These are phyloP conservation scores for Colletotrichum graminicola DNA, from an alignment of 2,329 filamentous ascomycete genomes.

Conservation along the genomic window DNA sequence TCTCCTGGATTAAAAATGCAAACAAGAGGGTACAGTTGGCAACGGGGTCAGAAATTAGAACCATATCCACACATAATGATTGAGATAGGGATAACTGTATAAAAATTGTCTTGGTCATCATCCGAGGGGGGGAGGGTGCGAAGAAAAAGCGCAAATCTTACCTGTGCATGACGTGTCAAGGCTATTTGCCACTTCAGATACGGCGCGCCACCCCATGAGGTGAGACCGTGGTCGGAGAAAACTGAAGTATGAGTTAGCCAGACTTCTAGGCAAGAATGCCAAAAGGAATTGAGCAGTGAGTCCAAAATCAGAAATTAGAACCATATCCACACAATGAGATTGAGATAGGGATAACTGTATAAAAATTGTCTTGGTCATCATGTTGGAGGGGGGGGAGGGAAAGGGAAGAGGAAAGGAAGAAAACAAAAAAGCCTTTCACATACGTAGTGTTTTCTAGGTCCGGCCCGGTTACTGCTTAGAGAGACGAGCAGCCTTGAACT, in stretches of 20 bases:
- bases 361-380: conserved; percentile 38
- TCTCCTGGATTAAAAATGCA: background rate
- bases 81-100: conserved; percentile 43
- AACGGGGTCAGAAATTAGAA: conserved; percentile 39
- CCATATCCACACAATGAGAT: conserved; percentile 35
- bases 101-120: conserved; percentile 38
- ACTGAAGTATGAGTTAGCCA: conserved; percentile 18
- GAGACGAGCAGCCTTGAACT: conserved; percentile 79
- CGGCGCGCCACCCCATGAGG: background rate
- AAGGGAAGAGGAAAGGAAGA: background rate
- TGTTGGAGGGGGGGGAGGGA: background rate
- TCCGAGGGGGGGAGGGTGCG: conserved; percentile 1
- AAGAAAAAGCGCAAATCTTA: conserved; percentile 1
- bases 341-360: conserved; percentile 41
- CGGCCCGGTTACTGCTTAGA: conserved; percentile 60
- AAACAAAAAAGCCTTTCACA: conserved; percentile 19
- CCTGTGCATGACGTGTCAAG: background rate
- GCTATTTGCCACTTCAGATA: too few relatives aligned
- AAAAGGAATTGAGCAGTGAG: background rate
- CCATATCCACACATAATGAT: conserved; percentile 34
- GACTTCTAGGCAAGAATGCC: background rate
- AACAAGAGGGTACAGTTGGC: background rate
- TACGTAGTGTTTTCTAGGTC: conserved; percentile 42
- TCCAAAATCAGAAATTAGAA: conserved; percentile 37
- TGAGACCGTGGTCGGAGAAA: too few relatives aligned